A percentile compares a stretch with the other conserved stretches of the same genome.
Evolutionary conservation across 331 rosid species (phyloP).

Genomic region (Telfairia occidentalis): DNA sequence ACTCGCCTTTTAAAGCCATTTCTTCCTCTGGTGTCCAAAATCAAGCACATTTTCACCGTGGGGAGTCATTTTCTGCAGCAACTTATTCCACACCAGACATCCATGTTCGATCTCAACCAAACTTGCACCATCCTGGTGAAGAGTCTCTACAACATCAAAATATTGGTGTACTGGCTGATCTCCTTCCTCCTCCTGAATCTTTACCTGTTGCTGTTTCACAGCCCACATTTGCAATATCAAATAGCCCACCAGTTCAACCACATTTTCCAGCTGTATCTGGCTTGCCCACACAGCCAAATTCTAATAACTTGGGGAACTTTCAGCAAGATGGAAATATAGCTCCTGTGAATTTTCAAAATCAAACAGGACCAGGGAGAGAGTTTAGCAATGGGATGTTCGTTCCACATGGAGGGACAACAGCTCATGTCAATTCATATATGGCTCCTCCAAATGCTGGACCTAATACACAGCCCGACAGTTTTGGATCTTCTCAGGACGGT

Average conservation of each 20-base stretch:
- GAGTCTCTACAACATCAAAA: slow-evolving; percentile 35
- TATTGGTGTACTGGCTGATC: slow-evolving; percentile 76
- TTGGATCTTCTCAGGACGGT: slow-evolving; percentile 41
- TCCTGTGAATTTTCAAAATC: slow-evolving; percentile 36
- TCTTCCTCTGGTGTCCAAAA: slow-evolving; percentile 38
- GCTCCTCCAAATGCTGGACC: slow-evolving; percentile 49
- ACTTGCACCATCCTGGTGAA: slow-evolving; percentile 44
- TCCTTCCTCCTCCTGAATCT: slow-evolving; percentile 59
- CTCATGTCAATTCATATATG: slow-evolving; percentile 37
- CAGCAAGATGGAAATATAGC: slow-evolving; percentile 37
- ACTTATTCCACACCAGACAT: slow-evolving; percentile 37
- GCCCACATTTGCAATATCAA: slow-evolving; percentile 24
- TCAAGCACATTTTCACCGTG: slow-evolving; percentile 46
- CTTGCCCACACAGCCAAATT: slow-evolving; percentile 32
- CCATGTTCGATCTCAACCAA: slow-evolving; percentile 35
- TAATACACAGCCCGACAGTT: slow-evolving; percentile 26
- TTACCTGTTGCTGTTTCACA: slow-evolving; percentile 40
- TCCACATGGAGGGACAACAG: slow-evolving; percentile 38
- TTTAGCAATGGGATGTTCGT: slow-evolving; percentile 39
- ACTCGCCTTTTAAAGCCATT: slow-evolving; percentile 72
- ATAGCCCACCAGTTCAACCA: slow-evolving; percentile 35
- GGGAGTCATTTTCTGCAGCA: slow-evolving; percentile 56
- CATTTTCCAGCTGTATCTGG: slow-evolving; percentile 27
- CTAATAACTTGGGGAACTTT: slow-evolving; percentile 35
- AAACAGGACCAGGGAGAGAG: slow-evolving; percentile 42